These are phyloP conservation scores for Brassica balearica DNA, from an alignment of 441 rosid species.

Conservation along the genomic window DNA sequence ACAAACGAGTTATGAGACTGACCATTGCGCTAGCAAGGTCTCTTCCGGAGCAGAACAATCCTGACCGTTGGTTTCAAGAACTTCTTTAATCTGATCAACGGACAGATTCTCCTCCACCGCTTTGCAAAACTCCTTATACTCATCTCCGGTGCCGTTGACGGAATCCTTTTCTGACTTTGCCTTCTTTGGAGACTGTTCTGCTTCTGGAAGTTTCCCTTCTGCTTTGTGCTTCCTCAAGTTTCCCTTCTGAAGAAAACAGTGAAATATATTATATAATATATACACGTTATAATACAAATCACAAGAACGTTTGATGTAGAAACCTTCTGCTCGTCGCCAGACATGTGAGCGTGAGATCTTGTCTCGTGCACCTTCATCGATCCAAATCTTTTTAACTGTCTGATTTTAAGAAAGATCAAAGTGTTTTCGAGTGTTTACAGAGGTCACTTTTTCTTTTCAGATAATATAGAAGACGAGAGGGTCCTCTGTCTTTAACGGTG, in stretches of 20 bases:
- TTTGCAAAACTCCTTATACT: conserved; percentile 63
- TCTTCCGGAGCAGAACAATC: conserved; percentile 61
- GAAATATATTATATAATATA: not conserved
- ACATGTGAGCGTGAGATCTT: conserved; percentile 62
- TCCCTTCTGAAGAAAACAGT: conserved; percentile 34
- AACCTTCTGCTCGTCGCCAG: conserved; percentile 64
- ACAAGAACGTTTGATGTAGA: not conserved
- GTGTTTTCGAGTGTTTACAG: conserved; percentile 14
- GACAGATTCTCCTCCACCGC: conserved; percentile 59
- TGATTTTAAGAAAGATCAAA: not conserved
- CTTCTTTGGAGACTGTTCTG: conserved; percentile 69
- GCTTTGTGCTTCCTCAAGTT: conserved; percentile 85
- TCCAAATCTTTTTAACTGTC: not conserved
- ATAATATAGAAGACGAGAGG: conserved; percentile 38
- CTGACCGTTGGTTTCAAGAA: conserved; percentile 63
- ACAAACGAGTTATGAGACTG: conserved; percentile 15
- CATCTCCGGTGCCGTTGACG: conserved; percentile 35
- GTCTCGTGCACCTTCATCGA: conserved; percentile 72
- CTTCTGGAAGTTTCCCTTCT: conserved; percentile 61
- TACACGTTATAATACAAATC: not conserved
- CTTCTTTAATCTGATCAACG: conserved; percentile 63
- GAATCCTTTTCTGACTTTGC: conserved; percentile 49
- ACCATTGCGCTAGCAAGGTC: conserved; percentile 60
- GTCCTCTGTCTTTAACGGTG: conserved; percentile 29
- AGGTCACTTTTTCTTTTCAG: not conserved